Conservation (phyloP, 805 yeast species). For the Metschnikowia baotianmanensis region DNA sequence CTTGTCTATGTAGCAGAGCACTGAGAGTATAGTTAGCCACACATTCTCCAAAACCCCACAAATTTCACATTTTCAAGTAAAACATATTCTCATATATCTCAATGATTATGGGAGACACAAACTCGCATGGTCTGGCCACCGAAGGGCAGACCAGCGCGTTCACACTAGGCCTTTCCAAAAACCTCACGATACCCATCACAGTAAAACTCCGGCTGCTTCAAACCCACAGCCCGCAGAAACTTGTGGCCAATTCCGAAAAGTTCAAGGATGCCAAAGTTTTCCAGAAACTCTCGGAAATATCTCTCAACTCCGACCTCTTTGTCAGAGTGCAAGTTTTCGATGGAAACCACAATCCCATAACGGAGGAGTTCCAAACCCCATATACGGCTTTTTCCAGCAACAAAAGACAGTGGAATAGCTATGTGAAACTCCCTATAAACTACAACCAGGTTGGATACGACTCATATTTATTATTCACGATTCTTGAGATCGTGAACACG, state of each 20-base stretch:
- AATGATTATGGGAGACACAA: not conserved
- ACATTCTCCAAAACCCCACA: not conserved
- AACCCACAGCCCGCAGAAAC: conserved; percentile 13
- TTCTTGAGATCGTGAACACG: conserved; percentile 69
- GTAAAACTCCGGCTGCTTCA: conserved; percentile 34
- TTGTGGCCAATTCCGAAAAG: conserved; percentile 28
- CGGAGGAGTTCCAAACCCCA: conserved; percentile 35
- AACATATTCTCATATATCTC: not conserved
- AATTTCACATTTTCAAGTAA: not conserved
- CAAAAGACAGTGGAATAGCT: conserved; percentile 62
- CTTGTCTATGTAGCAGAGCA: not conserved
- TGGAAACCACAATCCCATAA: conserved; percentile 29
- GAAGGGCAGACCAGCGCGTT: conserved; percentile 23
- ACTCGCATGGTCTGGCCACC: conserved; percentile 1
- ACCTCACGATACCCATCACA: conserved; percentile 31
- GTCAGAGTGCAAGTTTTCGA: conserved; percentile 32
- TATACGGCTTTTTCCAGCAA: conserved; percentile 33
- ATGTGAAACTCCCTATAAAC: conserved; percentile 69
- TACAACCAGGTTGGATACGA: conserved; percentile 68
- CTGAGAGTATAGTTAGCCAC: no score
- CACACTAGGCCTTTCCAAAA: conserved; percentile 41
- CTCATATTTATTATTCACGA: conserved; percentile 54
- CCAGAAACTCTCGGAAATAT: conserved; percentile 31
- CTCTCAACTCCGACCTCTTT: conserved; percentile 35
- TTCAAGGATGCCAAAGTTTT: conserved; percentile 35